A percentile compares a stretch with the other conserved stretches of the same genome.
These are phyloP conservation scores for Tolypocladium album DNA, from an alignment of 2,329 filamentous ascomycete species.

Conservation along the genomic window DNA sequence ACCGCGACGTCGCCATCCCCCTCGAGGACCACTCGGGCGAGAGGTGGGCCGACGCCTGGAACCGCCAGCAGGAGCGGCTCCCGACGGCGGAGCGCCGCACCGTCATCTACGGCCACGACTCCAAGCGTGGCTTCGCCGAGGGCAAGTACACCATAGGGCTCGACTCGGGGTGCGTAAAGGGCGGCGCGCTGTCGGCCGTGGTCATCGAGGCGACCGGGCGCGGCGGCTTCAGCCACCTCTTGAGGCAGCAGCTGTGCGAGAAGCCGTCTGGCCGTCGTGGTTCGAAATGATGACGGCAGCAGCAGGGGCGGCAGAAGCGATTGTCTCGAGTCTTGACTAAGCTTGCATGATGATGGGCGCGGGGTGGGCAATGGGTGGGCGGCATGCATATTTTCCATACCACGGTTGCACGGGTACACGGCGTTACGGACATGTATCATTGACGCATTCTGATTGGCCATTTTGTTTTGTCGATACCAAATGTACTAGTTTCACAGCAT, in stretches of 20 bases:
- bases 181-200: conserved; percentile 64
- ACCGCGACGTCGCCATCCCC: conserved; percentile 23
- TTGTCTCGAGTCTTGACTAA: background rate
- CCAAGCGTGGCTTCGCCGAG: conserved; percentile 52
- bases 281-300: background rate
- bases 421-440: background rate
- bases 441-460: background rate
- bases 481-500: background rate
- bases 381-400: background rate
- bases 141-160: conserved; percentile 69
- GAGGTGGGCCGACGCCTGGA: conserved; percentile 58
- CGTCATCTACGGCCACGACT: conserved; percentile 83
- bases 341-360: background rate
- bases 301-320: background rate
- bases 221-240: conserved; percentile 21
- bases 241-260: conserved; percentile 31
- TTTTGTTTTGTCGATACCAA: background rate
- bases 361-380: background rate
- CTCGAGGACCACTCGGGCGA: conserved; percentile 39
- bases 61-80: conserved; percentile 32
- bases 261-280: background rate
- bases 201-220: conserved; percentile 48
- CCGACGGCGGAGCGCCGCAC: conserved; percentile 37
- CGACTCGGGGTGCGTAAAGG: conserved; percentile 73
- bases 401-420: background rate